Conservation (phyloP, 2,329 filamentous ascomycete genomes). For the Neonectria coccinea region DNA sequence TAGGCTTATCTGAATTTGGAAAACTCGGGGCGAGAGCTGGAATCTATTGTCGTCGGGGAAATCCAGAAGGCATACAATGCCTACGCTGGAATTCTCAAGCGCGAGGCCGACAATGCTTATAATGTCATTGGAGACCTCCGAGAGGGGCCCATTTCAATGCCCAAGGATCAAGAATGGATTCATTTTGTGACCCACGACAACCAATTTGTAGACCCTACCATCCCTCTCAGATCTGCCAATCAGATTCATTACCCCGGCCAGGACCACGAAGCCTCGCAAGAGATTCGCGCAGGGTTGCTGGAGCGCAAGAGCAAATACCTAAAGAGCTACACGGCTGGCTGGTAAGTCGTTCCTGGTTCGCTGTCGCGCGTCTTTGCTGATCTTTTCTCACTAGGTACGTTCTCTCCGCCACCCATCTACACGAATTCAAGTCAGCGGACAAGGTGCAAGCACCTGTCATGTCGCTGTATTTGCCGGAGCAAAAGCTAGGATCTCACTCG, state of each 20-base stretch:
- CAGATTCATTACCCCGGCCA: conserved; percentile 93
- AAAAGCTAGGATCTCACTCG: conserved; percentile 94
- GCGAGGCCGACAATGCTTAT: conserved; percentile 87
- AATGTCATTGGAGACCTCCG: conserved; percentile 83
- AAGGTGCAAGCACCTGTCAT: conserved; percentile 92
- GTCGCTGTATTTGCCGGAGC: conserved; percentile 94
- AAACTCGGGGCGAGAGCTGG: conserved; percentile 91
- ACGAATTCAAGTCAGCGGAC: conserved; percentile 99
- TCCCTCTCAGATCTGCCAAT: conserved; percentile 81
- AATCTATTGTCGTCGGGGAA: conserved; percentile 95
- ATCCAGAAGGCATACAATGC: conserved; percentile 98
- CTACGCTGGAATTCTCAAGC: conserved; percentile 89
- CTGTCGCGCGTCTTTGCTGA: conserved; percentile 17
- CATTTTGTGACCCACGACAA: conserved; percentile 83
- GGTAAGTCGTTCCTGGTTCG: conserved; percentile 66
- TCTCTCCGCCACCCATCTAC: conserved; percentile 93
- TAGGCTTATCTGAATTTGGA: conserved; percentile 96
- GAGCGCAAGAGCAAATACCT: conserved; percentile 99
- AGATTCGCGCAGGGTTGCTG: conserved; percentile 89
- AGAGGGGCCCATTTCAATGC: conserved; percentile 88
- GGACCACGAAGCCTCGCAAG: conserved; percentile 82
- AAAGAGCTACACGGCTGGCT: conserved; percentile 96
- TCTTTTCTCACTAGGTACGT: conserved; percentile 77
- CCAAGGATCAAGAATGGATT: conserved; percentile 92
- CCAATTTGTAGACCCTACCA: conserved; percentile 86